Evolutionary conservation across 371 early-diverging fungal species (phyloP).

Genomic region (Dichotomocladium elegans): DNA sequence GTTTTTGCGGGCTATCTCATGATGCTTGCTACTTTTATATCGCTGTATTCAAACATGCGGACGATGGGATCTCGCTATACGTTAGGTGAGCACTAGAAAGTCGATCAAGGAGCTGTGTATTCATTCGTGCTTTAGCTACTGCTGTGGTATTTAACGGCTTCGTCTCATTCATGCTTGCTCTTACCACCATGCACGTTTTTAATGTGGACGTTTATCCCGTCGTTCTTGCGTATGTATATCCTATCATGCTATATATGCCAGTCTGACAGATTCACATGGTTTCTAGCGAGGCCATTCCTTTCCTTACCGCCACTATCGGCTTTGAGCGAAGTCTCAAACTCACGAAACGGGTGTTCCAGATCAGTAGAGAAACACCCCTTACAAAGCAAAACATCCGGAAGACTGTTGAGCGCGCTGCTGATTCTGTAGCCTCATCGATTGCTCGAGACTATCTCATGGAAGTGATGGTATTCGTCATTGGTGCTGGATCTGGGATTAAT

Average conservation of each 20-base stretch:
- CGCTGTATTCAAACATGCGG: slow-evolving; percentile 84
- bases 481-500: slow-evolving; percentile 73
- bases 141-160: slow-evolving; percentile 67
- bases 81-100: slow-evolving; percentile 52
- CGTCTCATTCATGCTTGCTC: slow-evolving; percentile 77
- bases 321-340: slow-evolving; percentile 86
- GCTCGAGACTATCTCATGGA: slow-evolving; percentile 82
- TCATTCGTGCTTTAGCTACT: slow-evolving; percentile 40
- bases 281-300: slow-evolving; percentile 82
- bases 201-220: slow-evolving; percentile 72
- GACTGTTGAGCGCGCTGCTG: slow-evolving; percentile 69
- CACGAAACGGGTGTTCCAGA: slow-evolving; percentile 74
- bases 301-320: slow-evolving; percentile 89
- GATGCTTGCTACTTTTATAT: slow-evolving; percentile 79
- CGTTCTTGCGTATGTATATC: slow-evolving; percentile 52
- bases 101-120: too few relatives aligned
- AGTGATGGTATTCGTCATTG: slow-evolving; percentile 72
- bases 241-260: neutral
- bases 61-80: slow-evolving; percentile 82
- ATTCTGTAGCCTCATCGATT: slow-evolving; percentile 62
- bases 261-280: slow-evolving; percentile 1
- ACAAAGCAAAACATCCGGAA: slow-evolving; percentile 52
- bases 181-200: slow-evolving; percentile 62
- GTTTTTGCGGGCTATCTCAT: slow-evolving; percentile 81
- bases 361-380: slow-evolving; percentile 21